phyloP scores from a whole-genome alignment of 75 land plant genomes.

The Adiantum capillusveneris region DNA sequence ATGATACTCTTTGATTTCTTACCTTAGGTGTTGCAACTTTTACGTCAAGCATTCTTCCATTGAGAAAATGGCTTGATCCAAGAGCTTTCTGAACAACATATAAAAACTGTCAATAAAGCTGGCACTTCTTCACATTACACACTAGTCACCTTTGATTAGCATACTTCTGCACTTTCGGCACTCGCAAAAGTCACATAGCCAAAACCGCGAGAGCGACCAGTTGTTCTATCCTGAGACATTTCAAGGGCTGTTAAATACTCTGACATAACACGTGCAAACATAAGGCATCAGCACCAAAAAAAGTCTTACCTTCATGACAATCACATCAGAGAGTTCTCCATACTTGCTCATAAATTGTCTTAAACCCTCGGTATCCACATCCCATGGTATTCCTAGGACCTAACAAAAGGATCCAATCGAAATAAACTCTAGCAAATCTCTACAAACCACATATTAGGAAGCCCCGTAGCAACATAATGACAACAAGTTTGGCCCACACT shows the following conservation, averaged over 20 bases:
- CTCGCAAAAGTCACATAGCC: conserved; percentile 72
- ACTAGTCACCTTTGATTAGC: neutral
- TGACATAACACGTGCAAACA: too few relatives aligned
- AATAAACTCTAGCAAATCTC: neutral
- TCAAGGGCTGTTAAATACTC: too few relatives aligned
- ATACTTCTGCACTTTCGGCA: conserved; percentile 63
- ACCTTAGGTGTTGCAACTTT: conserved; percentile 91
- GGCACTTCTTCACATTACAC: neutral
- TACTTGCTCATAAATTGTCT: conserved; percentile 57
- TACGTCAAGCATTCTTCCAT: conserved; percentile 59
- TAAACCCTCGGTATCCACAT: conserved; percentile 47
- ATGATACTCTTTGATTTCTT: too few relatives aligned
- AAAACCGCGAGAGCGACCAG: conserved; percentile 80
- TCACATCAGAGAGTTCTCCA: conserved; percentile 68
- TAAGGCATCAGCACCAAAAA: too few relatives aligned
- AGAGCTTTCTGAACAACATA: conserved; percentile 41
- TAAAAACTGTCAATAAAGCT: too few relatives aligned
- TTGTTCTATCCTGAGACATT: conserved; percentile 46
- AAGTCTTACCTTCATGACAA: conserved; percentile 59
- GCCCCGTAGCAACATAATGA: too few relatives aligned
- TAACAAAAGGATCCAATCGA: conserved; percentile 1
- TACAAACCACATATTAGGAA: too few relatives aligned
- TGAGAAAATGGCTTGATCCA: conserved; percentile 51
- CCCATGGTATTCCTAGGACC: conserved; percentile 65
- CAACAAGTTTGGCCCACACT: too few relatives aligned